Percentiles rank a stretch among this genome's conserved stretches.
phyloP scores from a whole-genome alignment of 495 filamentous ascomycete species.

The Aspergillus haitiensis region DNA sequence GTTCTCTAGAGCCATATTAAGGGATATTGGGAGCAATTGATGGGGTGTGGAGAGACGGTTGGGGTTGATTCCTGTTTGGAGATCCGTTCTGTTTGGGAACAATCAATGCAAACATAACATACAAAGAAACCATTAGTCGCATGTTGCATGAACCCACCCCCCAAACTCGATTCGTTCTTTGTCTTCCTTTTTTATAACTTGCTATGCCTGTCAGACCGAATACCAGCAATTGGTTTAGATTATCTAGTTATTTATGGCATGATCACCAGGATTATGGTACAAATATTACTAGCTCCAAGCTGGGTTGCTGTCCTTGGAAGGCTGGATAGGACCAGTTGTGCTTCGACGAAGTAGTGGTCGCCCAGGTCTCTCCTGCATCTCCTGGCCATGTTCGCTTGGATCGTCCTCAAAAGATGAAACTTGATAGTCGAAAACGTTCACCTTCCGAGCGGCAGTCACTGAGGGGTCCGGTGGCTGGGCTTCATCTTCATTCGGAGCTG shows the following conservation, averaged over 20 bases:
- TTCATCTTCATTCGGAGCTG: constrained; percentile 14
- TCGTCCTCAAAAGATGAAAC: constrained; percentile 39
- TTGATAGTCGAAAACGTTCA: constrained; percentile 48
- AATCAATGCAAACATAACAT: constrained; percentile 24
- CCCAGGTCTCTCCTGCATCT: constrained; percentile 42
- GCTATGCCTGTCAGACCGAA: background rate
- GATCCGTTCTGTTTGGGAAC: background rate
- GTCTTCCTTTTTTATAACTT: background rate
- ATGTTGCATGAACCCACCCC: background rate
- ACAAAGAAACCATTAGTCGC: constrained; percentile 10
- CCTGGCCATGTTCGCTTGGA: constrained; percentile 29
- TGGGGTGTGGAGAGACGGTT: constrained; percentile 1
- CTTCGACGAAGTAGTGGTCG: constrained; percentile 27
- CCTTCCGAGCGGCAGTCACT: constrained; percentile 19
- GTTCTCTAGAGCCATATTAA: constrained; percentile 40
- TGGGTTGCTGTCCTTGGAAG: constrained; percentile 3
- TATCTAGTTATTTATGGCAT: background rate
- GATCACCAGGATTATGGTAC: background rate
- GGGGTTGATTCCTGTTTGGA: constrained; percentile 1
- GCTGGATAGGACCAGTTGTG: constrained; percentile 14
- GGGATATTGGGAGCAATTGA: constrained; percentile 1
- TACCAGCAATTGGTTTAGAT: background rate
- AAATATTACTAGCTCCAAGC: constrained; percentile 12
- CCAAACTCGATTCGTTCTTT: background rate
- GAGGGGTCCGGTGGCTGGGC: background rate